These are phyloP conservation scores for Kodamaea anthophila DNA, from an alignment of 1,139 yeast genomes.

Conservation along the genomic window DNA sequence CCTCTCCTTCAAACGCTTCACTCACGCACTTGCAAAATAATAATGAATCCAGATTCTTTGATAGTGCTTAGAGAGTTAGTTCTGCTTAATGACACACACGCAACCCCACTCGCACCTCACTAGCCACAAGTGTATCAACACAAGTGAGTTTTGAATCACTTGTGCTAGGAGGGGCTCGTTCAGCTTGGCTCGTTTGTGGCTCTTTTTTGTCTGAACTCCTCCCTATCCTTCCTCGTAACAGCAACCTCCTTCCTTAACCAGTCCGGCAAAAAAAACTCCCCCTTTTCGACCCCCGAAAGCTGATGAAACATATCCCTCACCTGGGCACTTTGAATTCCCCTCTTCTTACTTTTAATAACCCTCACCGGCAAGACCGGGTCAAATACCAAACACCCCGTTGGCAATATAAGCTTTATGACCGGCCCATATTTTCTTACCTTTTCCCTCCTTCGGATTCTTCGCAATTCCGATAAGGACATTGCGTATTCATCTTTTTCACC, in stretches of 20 bases:
- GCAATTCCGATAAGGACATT: slow-evolving; percentile 16
- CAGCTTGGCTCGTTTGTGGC: neutral
- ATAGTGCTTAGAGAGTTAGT: too few relatives aligned
- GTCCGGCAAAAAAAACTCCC: slow-evolving; percentile 5
- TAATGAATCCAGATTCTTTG: too few relatives aligned
- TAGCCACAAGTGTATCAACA: too few relatives aligned
- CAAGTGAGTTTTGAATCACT: too few relatives aligned
- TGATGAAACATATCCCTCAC: neutral
- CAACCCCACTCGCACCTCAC: too few relatives aligned
- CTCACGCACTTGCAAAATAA: too few relatives aligned
- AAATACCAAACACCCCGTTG: slow-evolving; percentile 26
- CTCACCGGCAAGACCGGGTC: slow-evolving; percentile 29
- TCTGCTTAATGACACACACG: too few relatives aligned
- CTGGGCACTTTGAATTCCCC: neutral
- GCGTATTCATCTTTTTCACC: slow-evolving; percentile 16
- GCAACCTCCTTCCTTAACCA: slow-evolving; percentile 4
- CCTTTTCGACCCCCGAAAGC: neutral
- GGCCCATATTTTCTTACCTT: slow-evolving; percentile 19
- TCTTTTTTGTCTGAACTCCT: slow-evolving; percentile 1
- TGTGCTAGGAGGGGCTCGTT: slow-evolving; percentile 9
- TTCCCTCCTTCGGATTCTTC: slow-evolving; percentile 16
- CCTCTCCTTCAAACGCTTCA: too few relatives aligned
- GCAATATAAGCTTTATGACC: slow-evolving; percentile 20
- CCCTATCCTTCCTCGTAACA: slow-evolving; percentile 4
- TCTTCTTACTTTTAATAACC: slow-evolving; percentile 11